phyloP scores from a whole-genome alignment of 2,329 filamentous ascomycete species.

The Monosporascus cannonballus region DNA sequence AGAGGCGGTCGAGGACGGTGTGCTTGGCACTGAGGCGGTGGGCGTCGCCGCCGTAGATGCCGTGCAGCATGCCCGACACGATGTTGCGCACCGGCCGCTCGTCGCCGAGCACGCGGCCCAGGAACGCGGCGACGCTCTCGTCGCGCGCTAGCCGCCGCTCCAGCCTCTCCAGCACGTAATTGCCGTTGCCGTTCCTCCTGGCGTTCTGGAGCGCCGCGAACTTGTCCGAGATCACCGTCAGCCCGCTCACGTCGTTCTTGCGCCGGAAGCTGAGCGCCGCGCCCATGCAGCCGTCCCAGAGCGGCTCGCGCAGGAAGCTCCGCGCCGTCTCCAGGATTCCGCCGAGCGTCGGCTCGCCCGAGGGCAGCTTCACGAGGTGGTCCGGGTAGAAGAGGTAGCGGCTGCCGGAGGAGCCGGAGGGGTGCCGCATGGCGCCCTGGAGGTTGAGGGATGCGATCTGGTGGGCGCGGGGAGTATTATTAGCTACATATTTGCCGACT shows the following conservation, averaged over 20 bases:
- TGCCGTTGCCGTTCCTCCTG: neutral
- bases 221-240: neutral
- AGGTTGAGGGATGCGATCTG: slow-evolving; percentile 56
- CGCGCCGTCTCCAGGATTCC: slow-evolving; percentile 6
- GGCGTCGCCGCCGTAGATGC: slow-evolving; percentile 88
- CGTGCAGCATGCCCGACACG: slow-evolving; percentile 71
- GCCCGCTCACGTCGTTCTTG: no score
- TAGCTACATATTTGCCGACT: no score
- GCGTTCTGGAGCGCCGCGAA: neutral
- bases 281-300: slow-evolving; percentile 17
- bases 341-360: neutral
- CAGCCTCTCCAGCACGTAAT: no score
- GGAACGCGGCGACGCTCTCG: slow-evolving; percentile 65
- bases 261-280: slow-evolving; percentile 1
- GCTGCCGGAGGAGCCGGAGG: slow-evolving; percentile 36
- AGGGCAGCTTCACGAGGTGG: slow-evolving; percentile 55
- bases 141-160: slow-evolving; percentile 33
- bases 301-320: slow-evolving; percentile 17
- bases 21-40: slow-evolving; percentile 70
- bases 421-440: slow-evolving; percentile 46
- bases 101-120: slow-evolving; percentile 47
- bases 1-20: slow-evolving; percentile 47
- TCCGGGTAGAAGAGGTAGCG: slow-evolving; percentile 89
- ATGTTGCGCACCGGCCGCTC: slow-evolving; percentile 62
- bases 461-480: neutral